Conservation (phyloP, 495 filamentous ascomycete species). For the Annulohypoxylon maeteangense region DNA sequence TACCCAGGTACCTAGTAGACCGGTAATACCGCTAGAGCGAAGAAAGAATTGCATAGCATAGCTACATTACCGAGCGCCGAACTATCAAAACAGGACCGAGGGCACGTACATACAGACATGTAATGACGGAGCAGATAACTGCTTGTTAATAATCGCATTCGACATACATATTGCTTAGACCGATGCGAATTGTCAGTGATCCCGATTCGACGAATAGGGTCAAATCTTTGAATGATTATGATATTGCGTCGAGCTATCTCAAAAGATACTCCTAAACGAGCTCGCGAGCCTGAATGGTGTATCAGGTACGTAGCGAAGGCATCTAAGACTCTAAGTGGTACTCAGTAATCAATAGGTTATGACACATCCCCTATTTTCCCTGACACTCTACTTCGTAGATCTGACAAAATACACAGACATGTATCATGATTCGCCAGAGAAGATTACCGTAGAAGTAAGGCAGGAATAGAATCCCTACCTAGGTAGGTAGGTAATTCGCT, state of each 20-base stretch:
- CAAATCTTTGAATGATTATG: neutral
- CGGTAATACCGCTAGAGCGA: constrained; percentile 38
- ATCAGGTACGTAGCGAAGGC: no score
- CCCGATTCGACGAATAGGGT: neutral
- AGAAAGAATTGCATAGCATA: constrained; percentile 24
- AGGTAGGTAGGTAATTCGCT: neutral
- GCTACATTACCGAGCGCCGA: constrained; percentile 19
- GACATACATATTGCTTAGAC: neutral
- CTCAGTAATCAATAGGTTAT: no score
- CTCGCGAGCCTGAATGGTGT: neutral
- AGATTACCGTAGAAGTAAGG: neutral
- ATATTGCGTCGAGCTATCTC: neutral
- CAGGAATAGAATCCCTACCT: neutral
- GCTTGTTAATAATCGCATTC: constrained; percentile 28
- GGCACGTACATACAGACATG: constrained; percentile 22
- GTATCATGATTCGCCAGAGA: no score
- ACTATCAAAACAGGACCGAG: constrained; percentile 8
- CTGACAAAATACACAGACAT: no score
- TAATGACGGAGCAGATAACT: constrained; percentile 31
- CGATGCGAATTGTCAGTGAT: neutral
- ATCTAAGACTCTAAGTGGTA: no score
- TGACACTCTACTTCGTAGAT: no score
- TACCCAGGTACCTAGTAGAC: constrained; percentile 13
- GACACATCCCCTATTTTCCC: no score
- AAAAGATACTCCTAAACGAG: neutral